Evolutionary conservation across 768 basidiomycete genomes (phyloP), one percentile per base, ranked within the genome.

Genomic region (Tylopilus balloui): DNA sequence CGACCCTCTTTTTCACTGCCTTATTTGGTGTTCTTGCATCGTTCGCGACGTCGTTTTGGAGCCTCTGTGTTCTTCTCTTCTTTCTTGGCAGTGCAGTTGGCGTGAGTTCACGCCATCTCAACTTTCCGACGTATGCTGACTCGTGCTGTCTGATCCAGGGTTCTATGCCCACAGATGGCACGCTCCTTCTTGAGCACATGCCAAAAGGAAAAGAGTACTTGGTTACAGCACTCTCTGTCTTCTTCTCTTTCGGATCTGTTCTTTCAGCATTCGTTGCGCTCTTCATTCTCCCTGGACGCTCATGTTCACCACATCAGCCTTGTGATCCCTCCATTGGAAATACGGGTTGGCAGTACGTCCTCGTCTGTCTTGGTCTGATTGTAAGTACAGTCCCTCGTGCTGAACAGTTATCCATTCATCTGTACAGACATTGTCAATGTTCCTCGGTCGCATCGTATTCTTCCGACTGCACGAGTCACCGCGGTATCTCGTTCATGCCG

Each of bases 121-220:
- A 28, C 10, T 7, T 25, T 46, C 34, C 35, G 28, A 34, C 20
- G 23, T 29, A 17, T 42, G 45, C 43, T 54, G 32, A 43, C 34
- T 6, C 8, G 0, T 3, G 10, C 15, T 34, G 15, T 42, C 12
- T 41, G n/a, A 36, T 38, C 19, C 49, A 93, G 90, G 86, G 93
- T 34, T 86, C 91, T 36, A 95, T 97, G 92, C 94, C 94, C 1
- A 98, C 94, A 0, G 95, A 97, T 57, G 93, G 94, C 6, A 97
- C 92, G 0, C 80, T 95, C 4, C 78, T 92, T 20, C 75, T 92
- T 9, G 95, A 99, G 60, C 92, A 96, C 59, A 83, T 97, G 74
- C 95, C 95, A 3, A 82, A 85, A 55, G 80, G 80, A n/a, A 92
- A 93, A 55, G 84, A 92, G 59, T 92, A 95, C 64, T 79, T 98